Percentiles rank a stretch among this genome's conserved stretches.
These are phyloP conservation scores for Rhizopus microsporus DNA, from an alignment of 371 early-diverging fungal genomes.

Conservation along the genomic window DNA sequence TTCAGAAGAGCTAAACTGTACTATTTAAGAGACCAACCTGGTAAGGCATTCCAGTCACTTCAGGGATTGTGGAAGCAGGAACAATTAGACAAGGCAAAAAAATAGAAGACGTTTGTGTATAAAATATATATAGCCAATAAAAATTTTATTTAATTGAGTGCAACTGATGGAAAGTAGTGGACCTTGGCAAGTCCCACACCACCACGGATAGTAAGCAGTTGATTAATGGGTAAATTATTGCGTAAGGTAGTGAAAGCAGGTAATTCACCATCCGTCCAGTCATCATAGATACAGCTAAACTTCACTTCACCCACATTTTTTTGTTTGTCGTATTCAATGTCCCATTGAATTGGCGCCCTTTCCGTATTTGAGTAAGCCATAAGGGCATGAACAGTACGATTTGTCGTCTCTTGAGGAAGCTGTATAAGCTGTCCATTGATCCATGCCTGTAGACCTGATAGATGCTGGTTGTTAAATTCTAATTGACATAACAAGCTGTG, in stretches of 20 bases:
- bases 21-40: constrained; percentile 80
- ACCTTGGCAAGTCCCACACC: constrained; percentile 36
- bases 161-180: constrained; percentile 20
- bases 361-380: constrained; percentile 15
- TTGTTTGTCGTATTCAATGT: constrained; percentile 25
- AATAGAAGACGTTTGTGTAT: background rate
- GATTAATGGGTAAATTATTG: constrained; percentile 24
- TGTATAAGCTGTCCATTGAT: constrained; percentile 11
- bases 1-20: constrained; percentile 79
- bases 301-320: constrained; percentile 20
- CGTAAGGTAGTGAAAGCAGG: constrained; percentile 43
- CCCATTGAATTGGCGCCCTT: constrained; percentile 17
- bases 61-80: constrained; percentile 60
- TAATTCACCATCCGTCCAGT: constrained; percentile 46
- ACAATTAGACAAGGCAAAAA: constrained; percentile 35
- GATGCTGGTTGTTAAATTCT: constrained; percentile 10
- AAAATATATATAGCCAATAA: background rate
- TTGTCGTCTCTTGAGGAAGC: background rate
- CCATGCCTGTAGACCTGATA: constrained; percentile 18
- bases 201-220: constrained; percentile 31
- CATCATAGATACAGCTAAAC: constrained; percentile 54
- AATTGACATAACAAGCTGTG: constrained; percentile 32
- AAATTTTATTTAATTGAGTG: constrained; percentile 7
- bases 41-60: constrained; percentile 66
- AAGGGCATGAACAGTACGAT: constrained; percentile 10